Conservation (phyloP, 306 rosid genomes). For the Lagenaria siceraria region DNA sequence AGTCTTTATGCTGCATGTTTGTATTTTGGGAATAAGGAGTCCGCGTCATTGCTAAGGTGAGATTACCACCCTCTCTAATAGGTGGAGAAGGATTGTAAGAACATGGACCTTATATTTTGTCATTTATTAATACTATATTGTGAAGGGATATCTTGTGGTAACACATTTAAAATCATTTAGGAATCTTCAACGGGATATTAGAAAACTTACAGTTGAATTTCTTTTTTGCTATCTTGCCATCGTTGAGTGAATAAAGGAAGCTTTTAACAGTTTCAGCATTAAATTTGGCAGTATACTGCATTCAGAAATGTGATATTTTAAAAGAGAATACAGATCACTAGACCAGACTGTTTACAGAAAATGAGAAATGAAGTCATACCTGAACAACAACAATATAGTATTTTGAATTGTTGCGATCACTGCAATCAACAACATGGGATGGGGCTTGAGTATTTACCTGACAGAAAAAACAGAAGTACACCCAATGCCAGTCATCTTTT, state of each 20-base stretch:
- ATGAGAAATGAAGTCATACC: conserved; percentile 12
- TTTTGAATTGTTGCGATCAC: conserved; percentile 70
- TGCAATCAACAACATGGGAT: conserved; percentile 51
- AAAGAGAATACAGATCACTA: not conserved
- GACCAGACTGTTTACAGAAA: not conserved
- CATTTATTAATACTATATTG: no score
- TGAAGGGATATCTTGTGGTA: no score
- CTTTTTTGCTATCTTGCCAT: conserved; percentile 43
- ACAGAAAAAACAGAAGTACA: not conserved
- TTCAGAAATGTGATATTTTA: not conserved
- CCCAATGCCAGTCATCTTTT: not conserved
- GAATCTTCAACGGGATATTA: not conserved
- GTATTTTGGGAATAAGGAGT: no score
- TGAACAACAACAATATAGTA: conserved; percentile 70
- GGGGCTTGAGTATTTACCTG: conserved; percentile 81
- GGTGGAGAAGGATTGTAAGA: no score
- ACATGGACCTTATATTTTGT: no score
- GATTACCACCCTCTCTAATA: no score
- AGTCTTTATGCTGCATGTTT: no score
- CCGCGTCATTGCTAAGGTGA: no score
- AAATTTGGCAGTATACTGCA: conserved; percentile 47
- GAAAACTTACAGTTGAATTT: conserved; percentile 40
- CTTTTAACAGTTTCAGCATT: conserved; percentile 41
- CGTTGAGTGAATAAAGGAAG: conserved; percentile 39
- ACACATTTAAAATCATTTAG: not conserved